Evolutionary conservation across 352 stramenopile genomes (phyloP).

Genomic region (Phytophthora hybrid): DNA sequence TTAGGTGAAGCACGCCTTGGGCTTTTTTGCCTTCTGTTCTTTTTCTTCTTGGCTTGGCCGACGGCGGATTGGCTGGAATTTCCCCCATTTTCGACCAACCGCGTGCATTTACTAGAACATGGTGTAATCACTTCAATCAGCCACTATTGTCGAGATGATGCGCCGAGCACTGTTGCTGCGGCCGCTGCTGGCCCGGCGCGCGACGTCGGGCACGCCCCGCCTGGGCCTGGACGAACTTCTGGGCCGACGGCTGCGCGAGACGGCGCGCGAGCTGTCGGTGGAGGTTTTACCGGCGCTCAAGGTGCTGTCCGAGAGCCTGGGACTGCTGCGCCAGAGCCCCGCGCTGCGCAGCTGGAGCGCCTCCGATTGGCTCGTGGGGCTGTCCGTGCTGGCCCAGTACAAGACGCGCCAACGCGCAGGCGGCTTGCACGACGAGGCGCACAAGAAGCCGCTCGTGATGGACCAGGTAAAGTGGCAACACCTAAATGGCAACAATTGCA

Average conservation of each 20-base stretch:
- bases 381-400: constrained; percentile 80
- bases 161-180: background rate
- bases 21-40: background rate
- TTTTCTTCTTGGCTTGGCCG: background rate
- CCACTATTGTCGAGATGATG: too few relatives aligned
- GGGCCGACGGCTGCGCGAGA: constrained; percentile 34
- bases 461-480: constrained; percentile 27
- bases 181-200: background rate
- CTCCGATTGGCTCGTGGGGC: constrained; percentile 82
- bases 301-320: constrained; percentile 75
- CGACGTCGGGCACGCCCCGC: constrained; percentile 5
- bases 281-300: constrained; percentile 81
- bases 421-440: constrained; percentile 37
- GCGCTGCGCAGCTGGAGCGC: constrained; percentile 77
- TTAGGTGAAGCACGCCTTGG: background rate
- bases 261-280: constrained; percentile 52
- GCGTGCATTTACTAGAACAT: too few relatives aligned
- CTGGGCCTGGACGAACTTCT: constrained; percentile 37
- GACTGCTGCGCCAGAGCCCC: constrained; percentile 62
- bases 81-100: background rate
- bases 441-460: constrained; percentile 37
- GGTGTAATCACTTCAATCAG: background rate
- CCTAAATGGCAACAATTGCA: background rate
- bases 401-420: constrained; percentile 53
- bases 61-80: background rate